Base-by-base conservation (phyloP, 805 yeast genomes). In the Saccharomycopsis sp. region DNA sequence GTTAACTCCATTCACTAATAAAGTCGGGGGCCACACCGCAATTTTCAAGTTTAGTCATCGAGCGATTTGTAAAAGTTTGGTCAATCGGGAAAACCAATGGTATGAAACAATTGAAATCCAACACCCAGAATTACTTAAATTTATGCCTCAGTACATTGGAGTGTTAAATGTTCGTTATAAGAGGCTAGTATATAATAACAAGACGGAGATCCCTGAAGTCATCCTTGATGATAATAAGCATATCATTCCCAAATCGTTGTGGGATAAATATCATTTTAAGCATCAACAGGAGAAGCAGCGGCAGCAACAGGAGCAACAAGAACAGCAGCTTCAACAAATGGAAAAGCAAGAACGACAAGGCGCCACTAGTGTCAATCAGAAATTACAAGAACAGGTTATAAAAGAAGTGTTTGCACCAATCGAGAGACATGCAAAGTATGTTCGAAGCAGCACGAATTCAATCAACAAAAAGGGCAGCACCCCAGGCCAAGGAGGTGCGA, bases 11-110 rank as follows among this genome's bases (percentile, higher is more conserved):
- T 90, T 89, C 64, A 80, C 81, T 45, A 88, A 93, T 59, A 88
- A 85, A 58, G 97, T 93, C 19, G 99, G 99, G 5, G 99, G 99
- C 0, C 99, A 93, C 60, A 90, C 97, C 0, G 97, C 97, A 1
- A 88, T 93, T 28, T 93, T 90, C 66, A 75, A 90, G 52, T 93
- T 93, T 59, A 83, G 95, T 3, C 85, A 80, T 54, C 71, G 85
- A 47, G 97, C 97, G 0, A 96, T 93, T 14, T 93, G 97, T 62
- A 93, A 93, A 62, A 93, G 93, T 1, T 68, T 94, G 49, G 86
- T 88, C 49, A 87, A 85, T 56, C 72, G 96, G 46, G 99, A 93
- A 58, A 86, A 93, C 63, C 65, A 70, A 50, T 89, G 95, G 83
- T 93, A 93, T 62, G 98, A 93, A 60, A 78, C 81, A 3, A 81